A percentile compares a stretch with the other conserved stretches of the same genome.
Conservation (phyloP, 805 yeast species). For the Blastobotrys peoriensis region DNA sequence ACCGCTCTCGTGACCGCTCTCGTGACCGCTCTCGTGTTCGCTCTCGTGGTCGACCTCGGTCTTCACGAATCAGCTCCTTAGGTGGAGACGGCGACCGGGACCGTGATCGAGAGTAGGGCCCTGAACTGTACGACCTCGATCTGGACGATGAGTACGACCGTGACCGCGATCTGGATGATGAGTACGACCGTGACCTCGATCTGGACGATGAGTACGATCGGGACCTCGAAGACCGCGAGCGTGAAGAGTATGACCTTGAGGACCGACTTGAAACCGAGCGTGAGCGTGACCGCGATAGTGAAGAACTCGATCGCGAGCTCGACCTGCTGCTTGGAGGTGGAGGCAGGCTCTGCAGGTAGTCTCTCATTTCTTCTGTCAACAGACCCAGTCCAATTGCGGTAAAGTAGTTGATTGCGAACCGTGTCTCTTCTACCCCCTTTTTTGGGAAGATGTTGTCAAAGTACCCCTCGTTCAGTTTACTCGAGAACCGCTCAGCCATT, state of each 20-base stretch:
- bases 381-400: constrained; percentile 89
- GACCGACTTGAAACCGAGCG: neutral
- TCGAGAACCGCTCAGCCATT: constrained; percentile 45
- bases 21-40: no score
- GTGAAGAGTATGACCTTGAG: neutral
- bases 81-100: constrained; percentile 5
- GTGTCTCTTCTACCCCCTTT: constrained; percentile 28
- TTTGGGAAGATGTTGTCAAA: constrained; percentile 62
- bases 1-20: no score
- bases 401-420: constrained; percentile 83
- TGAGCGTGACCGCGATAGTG: constrained; percentile 1
- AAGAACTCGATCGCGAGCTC: constrained; percentile 16
- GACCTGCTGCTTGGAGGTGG: constrained; percentile 16
- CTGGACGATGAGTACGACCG: constrained; percentile 4
- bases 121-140: neutral
- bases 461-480: constrained; percentile 44
- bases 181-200: constrained; percentile 19
- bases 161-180: constrained; percentile 14
- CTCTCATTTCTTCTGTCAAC: constrained; percentile 78
- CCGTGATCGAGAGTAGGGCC: constrained; percentile 3
- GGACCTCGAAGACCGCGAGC: constrained; percentile 7
- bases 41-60: no score
- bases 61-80: no score
- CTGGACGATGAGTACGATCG: constrained; percentile 18
- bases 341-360: constrained; percentile 29